Conservation (phyloP, 176 grass and related monocot genomes). For the Pontederia crassipes region DNA sequence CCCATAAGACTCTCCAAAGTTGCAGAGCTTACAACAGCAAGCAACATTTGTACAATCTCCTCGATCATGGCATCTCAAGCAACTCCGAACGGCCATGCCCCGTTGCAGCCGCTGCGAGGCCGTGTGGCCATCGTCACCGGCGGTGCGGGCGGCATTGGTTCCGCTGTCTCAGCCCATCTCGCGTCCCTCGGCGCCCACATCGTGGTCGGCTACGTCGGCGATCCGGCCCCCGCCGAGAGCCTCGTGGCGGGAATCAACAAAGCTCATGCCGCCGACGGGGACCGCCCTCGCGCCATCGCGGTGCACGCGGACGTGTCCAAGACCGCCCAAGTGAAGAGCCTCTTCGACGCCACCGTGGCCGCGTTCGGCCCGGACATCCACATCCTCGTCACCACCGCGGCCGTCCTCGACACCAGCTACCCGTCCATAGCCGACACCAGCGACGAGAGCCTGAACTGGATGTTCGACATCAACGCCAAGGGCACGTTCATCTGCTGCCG, state of each 20-base stretch:
- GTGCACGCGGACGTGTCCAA: slow-evolving; percentile 29
- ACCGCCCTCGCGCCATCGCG: slow-evolving; percentile 1
- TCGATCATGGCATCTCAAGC: neutral
- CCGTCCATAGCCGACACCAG: slow-evolving; percentile 33
- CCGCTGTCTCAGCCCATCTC: neutral
- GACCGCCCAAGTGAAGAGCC: slow-evolving; percentile 25
- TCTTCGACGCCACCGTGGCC: slow-evolving; percentile 40
- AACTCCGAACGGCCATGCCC: neutral
- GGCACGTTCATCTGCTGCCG: slow-evolving; percentile 75
- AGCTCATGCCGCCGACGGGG: neutral
- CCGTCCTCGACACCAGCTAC: slow-evolving; percentile 31
- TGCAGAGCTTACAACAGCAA: no score
- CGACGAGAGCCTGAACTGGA: slow-evolving; percentile 35
- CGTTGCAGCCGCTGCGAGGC: neutral
- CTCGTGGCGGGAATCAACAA: neutral
- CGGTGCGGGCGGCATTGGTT: slow-evolving; percentile 8
- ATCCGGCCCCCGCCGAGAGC: slow-evolving; percentile 3
- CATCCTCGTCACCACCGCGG: slow-evolving; percentile 51
- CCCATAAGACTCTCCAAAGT: no score
- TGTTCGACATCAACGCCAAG: slow-evolving; percentile 32
- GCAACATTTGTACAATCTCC: no score
- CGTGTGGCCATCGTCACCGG: slow-evolving; percentile 7
- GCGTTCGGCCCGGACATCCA: slow-evolving; percentile 49
- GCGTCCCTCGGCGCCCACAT: slow-evolving; percentile 14
- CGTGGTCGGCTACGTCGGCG: slow-evolving; percentile 12